Conservation (phyloP, 2,329 filamentous ascomycete species). For the Fusarium secorum region DNA sequence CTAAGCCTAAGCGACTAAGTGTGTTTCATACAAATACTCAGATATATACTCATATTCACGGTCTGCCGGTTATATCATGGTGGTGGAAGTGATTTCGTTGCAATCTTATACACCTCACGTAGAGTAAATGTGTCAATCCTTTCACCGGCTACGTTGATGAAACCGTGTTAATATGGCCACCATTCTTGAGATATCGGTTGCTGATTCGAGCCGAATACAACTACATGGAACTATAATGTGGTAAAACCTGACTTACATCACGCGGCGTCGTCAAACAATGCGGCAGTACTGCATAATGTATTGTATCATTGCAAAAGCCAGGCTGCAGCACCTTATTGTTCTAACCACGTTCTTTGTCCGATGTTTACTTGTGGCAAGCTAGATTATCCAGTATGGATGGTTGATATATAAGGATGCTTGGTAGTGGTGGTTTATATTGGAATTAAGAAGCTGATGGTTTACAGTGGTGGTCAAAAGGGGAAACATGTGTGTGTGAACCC, state of each 20-base stretch:
- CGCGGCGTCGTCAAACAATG: constrained; percentile 66
- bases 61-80: not conserved
- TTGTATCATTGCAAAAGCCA: not conserved
- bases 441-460: no score
- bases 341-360: not conserved
- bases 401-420: not conserved
- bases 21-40: not conserved
- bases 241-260: constrained; percentile 72
- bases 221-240: constrained; percentile 55
- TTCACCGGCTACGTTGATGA: not conserved
- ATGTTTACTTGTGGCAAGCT: not conserved
- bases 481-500: not conserved
- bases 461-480: no score
- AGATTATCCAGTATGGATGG: not conserved
- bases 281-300: constrained; percentile 48
- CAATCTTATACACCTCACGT: not conserved
- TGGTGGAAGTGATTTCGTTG: not conserved
- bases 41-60: not conserved
- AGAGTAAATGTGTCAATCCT: not conserved
- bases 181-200: not conserved
- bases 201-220: not conserved
- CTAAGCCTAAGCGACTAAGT: not conserved
- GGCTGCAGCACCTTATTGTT: not conserved
- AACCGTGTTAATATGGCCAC: not conserved
- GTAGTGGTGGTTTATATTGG: not conserved